Evolutionary conservation across 371 early-diverging fungal species (phyloP).

Genomic region (Fennellomyces sp.): DNA sequence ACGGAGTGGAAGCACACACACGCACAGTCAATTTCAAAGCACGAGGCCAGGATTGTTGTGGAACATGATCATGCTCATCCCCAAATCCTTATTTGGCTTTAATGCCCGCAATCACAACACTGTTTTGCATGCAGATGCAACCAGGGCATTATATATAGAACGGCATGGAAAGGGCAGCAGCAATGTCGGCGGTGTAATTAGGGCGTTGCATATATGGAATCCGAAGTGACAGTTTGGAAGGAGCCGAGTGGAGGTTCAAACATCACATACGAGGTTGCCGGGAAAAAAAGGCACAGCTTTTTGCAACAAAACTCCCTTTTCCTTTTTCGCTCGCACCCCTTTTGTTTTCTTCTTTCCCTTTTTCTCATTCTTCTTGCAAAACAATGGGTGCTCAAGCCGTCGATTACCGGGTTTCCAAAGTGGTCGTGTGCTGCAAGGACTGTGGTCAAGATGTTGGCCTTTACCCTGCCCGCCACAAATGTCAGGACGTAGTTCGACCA

Average conservation of each 20-base stretch:
- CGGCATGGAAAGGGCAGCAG: too few species aligned
- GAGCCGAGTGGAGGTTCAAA: background rate
- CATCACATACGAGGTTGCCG: background rate
- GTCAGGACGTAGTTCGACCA: slow-evolving; percentile 47
- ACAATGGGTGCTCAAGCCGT: slow-evolving; percentile 50
- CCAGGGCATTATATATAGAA: too few species aligned
- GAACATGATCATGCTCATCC: too few species aligned
- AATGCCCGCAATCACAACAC: too few species aligned
- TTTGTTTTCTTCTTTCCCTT: background rate
- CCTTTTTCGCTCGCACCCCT: background rate
- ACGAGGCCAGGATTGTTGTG: too few species aligned
- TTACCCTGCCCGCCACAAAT: slow-evolving; percentile 71
- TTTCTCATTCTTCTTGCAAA: slow-evolving; percentile 10
- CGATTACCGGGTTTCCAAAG: slow-evolving; percentile 69
- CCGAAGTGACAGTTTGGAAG: too few species aligned
- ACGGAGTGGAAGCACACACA: too few species aligned
- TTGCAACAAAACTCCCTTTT: background rate
- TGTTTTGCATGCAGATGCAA: background rate
- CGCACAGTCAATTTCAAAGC: too few species aligned
- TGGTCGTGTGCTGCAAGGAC: slow-evolving; percentile 69
- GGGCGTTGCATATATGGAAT: too few species aligned
- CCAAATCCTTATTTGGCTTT: too few species aligned
- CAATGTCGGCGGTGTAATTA: too few species aligned
- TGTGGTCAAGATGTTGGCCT: slow-evolving; percentile 72
- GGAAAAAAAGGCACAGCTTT: too few species aligned